These are phyloP conservation scores for Evernia prunastri DNA, from an alignment of 495 filamentous ascomycete species.

Conservation along the genomic window DNA sequence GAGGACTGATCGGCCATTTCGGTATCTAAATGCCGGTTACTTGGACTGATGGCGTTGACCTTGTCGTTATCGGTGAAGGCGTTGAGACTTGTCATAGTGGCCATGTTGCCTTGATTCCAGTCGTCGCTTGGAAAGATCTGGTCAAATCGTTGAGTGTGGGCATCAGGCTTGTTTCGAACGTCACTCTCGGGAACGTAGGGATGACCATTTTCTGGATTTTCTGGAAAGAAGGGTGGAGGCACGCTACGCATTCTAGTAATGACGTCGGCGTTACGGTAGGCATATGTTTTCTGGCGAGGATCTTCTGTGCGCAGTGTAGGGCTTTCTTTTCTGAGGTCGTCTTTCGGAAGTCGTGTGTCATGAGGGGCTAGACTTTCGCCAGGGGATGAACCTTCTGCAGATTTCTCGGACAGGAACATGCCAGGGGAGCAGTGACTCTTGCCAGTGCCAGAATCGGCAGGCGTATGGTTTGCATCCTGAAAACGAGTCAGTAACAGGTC, in stretches of 20 bases:
- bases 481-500: not conserved
- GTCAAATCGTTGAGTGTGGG: not conserved
- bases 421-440: slow-evolving; percentile 2
- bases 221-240: slow-evolving; percentile 12
- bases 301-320: not conserved
- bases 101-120: not conserved
- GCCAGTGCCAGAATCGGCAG: not conserved
- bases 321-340: not conserved
- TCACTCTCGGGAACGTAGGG: not conserved
- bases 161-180: not conserved
- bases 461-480: not conserved
- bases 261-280: slow-evolving; percentile 9
- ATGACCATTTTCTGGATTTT: slow-evolving; percentile 1
- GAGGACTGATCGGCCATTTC: slow-evolving; percentile 23
- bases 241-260: not conserved
- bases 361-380: not conserved
- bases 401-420: slow-evolving; percentile 10
- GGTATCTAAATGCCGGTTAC: slow-evolving; percentile 16
- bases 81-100: not conserved
- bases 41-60: slow-evolving; percentile 3
- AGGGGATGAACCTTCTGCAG: not conserved
- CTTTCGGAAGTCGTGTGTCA: not conserved
- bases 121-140: not conserved
- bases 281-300: slow-evolving; percentile 15
- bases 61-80: slow-evolving; percentile 8